Percentiles rank a stretch among this genome's conserved stretches.
Evolutionary conservation across 2,329 filamentous ascomycete genomes (phyloP).

Genomic region (Diaporthe batatas): DNA sequence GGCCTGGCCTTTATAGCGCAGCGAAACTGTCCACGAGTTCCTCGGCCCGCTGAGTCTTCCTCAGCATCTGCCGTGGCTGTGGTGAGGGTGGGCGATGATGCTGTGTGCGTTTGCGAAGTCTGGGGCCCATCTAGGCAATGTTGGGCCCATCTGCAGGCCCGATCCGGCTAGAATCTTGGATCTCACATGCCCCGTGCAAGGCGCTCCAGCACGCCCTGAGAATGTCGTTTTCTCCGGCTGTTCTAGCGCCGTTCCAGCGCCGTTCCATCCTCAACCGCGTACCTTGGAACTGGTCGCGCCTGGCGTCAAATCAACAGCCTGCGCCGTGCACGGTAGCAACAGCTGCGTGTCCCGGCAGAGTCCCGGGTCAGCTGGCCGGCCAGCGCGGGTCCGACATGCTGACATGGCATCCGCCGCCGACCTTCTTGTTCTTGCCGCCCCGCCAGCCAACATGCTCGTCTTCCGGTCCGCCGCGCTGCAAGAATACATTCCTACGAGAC

Average conservation of each 20-base stretch:
- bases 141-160: conserved; percentile 13
- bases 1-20: not conserved
- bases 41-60: not conserved
- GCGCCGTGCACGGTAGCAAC: not conserved
- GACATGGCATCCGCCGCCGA: not conserved
- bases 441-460: too few relatives aligned
- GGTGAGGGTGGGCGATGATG: not conserved
- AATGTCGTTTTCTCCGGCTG: conserved; percentile 5
- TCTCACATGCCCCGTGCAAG: conserved; percentile 1
- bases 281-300: conserved; percentile 14
- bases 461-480: not conserved
- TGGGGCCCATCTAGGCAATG: conserved; percentile 22
- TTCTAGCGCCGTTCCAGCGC: conserved; percentile 32
- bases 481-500: not conserved
- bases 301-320: conserved; percentile 2
- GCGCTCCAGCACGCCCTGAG: conserved; percentile 9
- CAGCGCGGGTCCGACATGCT: conserved; percentile 4
- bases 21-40: not conserved
- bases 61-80: conserved; percentile 13
- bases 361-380: not conserved
- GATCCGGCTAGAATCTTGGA: conserved; percentile 32
- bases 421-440: not conserved
- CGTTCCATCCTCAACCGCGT: conserved; percentile 2
- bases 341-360: not conserved
- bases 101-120: not conserved